A percentile compares a stretch with the other conserved stretches of the same genome.
phyloP scores from a whole-genome alignment of 2,329 filamentous ascomycete genomes.

The Pseudogymnoascus sp. region DNA sequence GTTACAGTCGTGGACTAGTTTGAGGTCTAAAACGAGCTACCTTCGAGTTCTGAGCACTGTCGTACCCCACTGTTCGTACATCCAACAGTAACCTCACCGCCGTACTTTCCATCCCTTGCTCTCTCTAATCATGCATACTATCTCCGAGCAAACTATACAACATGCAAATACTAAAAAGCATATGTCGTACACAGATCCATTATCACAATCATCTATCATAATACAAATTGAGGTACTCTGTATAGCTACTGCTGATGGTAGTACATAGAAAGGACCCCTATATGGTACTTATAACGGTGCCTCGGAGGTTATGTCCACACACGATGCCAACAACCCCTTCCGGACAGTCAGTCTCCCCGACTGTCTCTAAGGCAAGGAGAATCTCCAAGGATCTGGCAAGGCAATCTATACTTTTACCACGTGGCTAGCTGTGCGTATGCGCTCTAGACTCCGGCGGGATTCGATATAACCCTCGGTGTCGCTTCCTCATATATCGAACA shows the following conservation, averaged over 20 bases:
- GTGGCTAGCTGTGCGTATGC: not conserved
- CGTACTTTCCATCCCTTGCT: not conserved
- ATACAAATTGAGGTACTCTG: not conserved
- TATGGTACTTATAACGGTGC: not conserved
- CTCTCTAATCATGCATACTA: not conserved
- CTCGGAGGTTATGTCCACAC: not conserved
- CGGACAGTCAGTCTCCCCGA: not conserved
- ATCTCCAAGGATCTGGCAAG: not conserved
- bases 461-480: not conserved
- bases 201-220: not conserved
- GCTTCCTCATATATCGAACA: not conserved
- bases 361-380: not conserved
- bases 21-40: conserved; percentile 2
- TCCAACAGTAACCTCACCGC: not conserved
- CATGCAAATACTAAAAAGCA: not conserved
- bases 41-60: too few species aligned
- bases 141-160: not conserved
- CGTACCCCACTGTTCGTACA: not conserved
- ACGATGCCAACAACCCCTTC: not conserved
- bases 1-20: not conserved
- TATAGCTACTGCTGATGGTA: too few species aligned
- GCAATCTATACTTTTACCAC: not conserved
- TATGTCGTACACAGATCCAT: not conserved
- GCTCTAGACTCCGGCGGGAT: conserved; percentile 4
- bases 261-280: not conserved